phyloP scores from a whole-genome alignment of 2,329 filamentous ascomycete species.

The Paecilomyces formosus region DNA sequence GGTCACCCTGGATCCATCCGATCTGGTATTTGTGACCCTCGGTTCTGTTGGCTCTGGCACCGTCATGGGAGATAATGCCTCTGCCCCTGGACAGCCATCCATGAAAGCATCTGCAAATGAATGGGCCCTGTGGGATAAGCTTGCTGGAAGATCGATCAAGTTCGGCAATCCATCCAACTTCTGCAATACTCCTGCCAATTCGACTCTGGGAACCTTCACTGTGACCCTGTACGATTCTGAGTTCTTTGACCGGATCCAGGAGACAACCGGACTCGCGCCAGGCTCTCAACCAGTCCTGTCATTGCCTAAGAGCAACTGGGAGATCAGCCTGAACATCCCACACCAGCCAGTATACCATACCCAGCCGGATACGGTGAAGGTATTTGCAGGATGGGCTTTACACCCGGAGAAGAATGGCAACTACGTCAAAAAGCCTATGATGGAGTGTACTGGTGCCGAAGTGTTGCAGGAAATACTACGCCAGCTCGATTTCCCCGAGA shows the following conservation, averaged over 20 bases:
- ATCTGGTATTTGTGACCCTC: conserved; percentile 33
- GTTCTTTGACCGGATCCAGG: conserved; percentile 18
- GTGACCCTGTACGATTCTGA: conserved; percentile 27
- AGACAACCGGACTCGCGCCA: neutral
- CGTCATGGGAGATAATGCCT: conserved; percentile 23
- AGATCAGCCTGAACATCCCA: conserved; percentile 34
- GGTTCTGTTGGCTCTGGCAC: conserved; percentile 31
- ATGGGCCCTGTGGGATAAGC: conserved; percentile 31
- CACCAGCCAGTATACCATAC: conserved; percentile 35
- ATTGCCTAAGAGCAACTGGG: conserved; percentile 34
- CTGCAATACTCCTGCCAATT: conserved; percentile 26
- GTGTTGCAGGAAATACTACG: conserved; percentile 32
- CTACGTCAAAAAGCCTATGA: conserved; percentile 24
- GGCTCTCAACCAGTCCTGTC: conserved; percentile 14
- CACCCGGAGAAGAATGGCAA: conserved; percentile 29
- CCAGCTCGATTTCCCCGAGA: conserved; percentile 29
- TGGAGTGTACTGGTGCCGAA: conserved; percentile 33
- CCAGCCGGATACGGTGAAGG: conserved; percentile 21
- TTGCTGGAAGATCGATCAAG: conserved; percentile 22
- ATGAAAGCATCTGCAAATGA: conserved; percentile 18
- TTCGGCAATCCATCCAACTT: conserved; percentile 38
- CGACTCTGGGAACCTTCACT: conserved; percentile 35
- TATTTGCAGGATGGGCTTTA: conserved; percentile 37
- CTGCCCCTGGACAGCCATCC: conserved; percentile 1
- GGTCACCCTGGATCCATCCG: conserved; percentile 20